phyloP scores from a whole-genome alignment of 2,329 filamentous ascomycete genomes.

The Epichloe elymi region DNA sequence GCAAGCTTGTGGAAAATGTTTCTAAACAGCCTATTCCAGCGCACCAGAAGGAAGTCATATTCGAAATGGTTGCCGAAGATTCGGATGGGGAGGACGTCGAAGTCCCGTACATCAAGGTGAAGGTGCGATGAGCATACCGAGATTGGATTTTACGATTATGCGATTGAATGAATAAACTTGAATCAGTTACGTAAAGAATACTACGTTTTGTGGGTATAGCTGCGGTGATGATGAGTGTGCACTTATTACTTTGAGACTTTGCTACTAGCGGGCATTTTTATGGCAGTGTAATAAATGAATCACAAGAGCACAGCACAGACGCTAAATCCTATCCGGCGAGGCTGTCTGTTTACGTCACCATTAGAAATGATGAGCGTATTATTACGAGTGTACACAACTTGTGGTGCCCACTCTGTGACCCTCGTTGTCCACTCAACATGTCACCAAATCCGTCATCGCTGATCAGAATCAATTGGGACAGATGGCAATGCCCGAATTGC shows the following conservation, averaged over 20 bases:
- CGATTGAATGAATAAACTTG: background rate
- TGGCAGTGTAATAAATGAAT: background rate
- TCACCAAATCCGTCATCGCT: background rate
- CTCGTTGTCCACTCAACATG: too few relatives aligned
- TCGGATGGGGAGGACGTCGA: constrained; percentile 85
- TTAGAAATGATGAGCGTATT: constrained; percentile 13
- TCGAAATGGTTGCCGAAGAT: constrained; percentile 91
- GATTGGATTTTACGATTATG: constrained; percentile 5
- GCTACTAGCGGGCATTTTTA: too few relatives aligned
- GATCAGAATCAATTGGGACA: too few relatives aligned
- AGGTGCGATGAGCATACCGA: constrained; percentile 30
- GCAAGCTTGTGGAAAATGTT: constrained; percentile 73
- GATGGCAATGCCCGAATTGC: too few relatives aligned
- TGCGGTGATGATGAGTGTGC: background rate
- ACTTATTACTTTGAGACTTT: background rate
- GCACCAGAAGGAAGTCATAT: constrained; percentile 91
- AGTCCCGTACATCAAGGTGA: constrained; percentile 91
- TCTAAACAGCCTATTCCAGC: constrained; percentile 84
- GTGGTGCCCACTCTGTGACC: background rate
- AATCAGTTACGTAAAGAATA: background rate
- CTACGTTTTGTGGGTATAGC: too few relatives aligned
- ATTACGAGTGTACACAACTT: background rate
- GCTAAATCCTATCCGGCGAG: background rate
- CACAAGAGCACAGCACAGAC: background rate
- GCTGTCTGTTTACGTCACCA: constrained; percentile 20